Evolutionary conservation across 2,329 filamentous ascomycete species (phyloP).

Genomic region (Alternaria sp.): DNA sequence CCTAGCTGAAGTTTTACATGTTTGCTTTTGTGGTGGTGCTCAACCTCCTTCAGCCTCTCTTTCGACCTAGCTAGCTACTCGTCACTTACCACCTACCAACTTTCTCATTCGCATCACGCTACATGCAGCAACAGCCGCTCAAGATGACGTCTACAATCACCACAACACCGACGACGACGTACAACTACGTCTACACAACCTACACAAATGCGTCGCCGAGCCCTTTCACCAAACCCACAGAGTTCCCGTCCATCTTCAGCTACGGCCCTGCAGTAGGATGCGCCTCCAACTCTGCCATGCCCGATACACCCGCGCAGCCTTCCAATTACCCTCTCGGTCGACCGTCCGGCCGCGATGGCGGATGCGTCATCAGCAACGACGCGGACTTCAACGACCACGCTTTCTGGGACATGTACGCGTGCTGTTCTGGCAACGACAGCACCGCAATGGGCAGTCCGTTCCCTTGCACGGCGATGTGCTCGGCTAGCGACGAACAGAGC

Average conservation of each 20-base stretch:
- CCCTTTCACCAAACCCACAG: slow-evolving; percentile 14
- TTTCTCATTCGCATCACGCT: not conserved
- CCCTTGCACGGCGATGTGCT: slow-evolving; percentile 21
- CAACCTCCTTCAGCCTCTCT: not conserved
- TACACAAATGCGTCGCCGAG: slow-evolving; percentile 15
- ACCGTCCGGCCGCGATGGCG: slow-evolving; percentile 4
- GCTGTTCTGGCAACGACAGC: slow-evolving; percentile 18
- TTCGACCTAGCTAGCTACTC: not conserved
- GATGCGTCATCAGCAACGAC: slow-evolving; percentile 28
- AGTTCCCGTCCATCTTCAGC: slow-evolving; percentile 19
- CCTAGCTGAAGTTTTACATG: not conserved
- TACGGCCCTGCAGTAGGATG: slow-evolving; percentile 11
- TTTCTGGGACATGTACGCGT: slow-evolving; percentile 32
- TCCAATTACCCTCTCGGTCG: slow-evolving; percentile 10
- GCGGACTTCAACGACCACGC: slow-evolving; percentile 25
- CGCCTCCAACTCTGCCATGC: slow-evolving; percentile 3
- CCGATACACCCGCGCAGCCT: slow-evolving; percentile 1
- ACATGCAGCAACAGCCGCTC: not conserved
- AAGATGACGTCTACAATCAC: slow-evolving; percentile 4
- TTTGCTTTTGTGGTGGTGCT: not conserved
- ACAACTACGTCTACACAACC: slow-evolving; percentile 20
- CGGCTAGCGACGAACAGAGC: slow-evolving; percentile 1
- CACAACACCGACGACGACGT: slow-evolving; percentile 15
- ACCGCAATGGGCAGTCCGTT: slow-evolving; percentile 4
- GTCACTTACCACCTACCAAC: not conserved